Percentiles rank a stretch among this genome's conserved stretches.
phyloP scores from a whole-genome alignment of 2,329 filamentous ascomycete species.

The Aureobasidium sp. region DNA sequence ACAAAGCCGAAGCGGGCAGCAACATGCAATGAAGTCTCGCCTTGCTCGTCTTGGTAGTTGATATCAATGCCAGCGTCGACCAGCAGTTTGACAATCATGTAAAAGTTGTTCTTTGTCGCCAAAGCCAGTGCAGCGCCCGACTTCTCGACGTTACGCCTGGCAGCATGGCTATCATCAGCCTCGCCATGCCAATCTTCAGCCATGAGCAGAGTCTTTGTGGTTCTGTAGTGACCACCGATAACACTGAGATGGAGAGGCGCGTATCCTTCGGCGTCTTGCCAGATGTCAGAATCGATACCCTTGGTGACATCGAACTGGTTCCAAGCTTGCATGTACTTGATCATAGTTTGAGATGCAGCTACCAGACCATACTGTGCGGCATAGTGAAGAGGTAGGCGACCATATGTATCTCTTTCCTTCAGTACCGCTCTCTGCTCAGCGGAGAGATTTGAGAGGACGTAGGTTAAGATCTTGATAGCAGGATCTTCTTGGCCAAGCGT shows the following conservation, averaged over 20 bases:
- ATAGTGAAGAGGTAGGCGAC: conserved; percentile 82
- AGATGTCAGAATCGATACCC: conserved; percentile 78
- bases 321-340: conserved; percentile 86
- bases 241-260: conserved; percentile 89
- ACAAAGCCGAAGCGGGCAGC: conserved; percentile 82
- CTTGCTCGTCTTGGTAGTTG: conserved; percentile 84
- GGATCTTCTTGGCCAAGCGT: conserved; percentile 64
- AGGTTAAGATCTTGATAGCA: conserved; percentile 60
- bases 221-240: conserved; percentile 80
- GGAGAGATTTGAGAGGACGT: conserved; percentile 61
- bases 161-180: conserved; percentile 49
- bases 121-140: conserved; percentile 83
- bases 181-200: conserved; percentile 70
- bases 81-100: conserved; percentile 75
- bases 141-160: conserved; percentile 65
- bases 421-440: conserved; percentile 62
- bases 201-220: conserved; percentile 72
- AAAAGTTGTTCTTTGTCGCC: conserved; percentile 81
- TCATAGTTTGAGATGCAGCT: conserved; percentile 79
- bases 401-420: conserved; percentile 65
- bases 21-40: conserved; percentile 86
- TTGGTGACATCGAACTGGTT: conserved; percentile 74
- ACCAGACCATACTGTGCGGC: conserved; percentile 92
- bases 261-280: conserved; percentile 90
- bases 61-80: conserved; percentile 87